Evolutionary conservation across 495 filamentous ascomycete genomes (phyloP), one percentile per base, ranked within the genome.

Genomic region (Aspergillus olivimuriae): DNA sequence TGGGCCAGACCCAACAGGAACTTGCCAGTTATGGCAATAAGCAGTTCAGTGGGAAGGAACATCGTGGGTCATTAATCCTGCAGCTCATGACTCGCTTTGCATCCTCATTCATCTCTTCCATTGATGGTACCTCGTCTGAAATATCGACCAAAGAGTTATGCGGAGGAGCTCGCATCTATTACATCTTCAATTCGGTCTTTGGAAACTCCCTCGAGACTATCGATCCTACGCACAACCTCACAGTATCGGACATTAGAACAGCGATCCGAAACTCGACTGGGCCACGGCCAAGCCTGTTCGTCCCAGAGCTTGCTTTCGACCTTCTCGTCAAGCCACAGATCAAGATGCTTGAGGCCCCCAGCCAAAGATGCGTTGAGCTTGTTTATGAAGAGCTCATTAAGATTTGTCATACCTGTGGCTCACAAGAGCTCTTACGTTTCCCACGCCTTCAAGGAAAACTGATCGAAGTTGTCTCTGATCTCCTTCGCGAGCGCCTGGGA

Each of bases 381-480:
- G 92, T 99, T 0, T 99, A 99, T 58, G 92, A 99, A 60, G 92
- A 99, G 61, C 77, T 99, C 8, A 99, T 99, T 66, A 99, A 99
- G 63, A 96, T 99, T 43, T 94, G 92, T 61, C 92, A 99, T 62
- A 99, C 92, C 2, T 99, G 92, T 69, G 94, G 94, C 35, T 95
- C 88, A 3, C 91, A 85, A 18, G 92, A 99, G 62, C 78, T 96
- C 12, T 76, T 87, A 35, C 75, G 92, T 34, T 99, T 94, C 60
- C 92, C 92, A 5, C 83, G 92, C 34, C 76, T 99, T 10, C 92
- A 99, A 62, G 92, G 81, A 21, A 99, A 96, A 59, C 80, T 99
- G 15, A 99, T 99, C 46, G 92, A 99, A 62, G 92, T 96, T 6
- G 92, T 99, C 1, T 96, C 91, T 6, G 92, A 99, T 59, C 82